A percentile compares a stretch with the other conserved stretches of the same genome.
Evolutionary conservation across 495 filamentous ascomycete species (phyloP).

Genomic region (Penicillium cinerascens): DNA sequence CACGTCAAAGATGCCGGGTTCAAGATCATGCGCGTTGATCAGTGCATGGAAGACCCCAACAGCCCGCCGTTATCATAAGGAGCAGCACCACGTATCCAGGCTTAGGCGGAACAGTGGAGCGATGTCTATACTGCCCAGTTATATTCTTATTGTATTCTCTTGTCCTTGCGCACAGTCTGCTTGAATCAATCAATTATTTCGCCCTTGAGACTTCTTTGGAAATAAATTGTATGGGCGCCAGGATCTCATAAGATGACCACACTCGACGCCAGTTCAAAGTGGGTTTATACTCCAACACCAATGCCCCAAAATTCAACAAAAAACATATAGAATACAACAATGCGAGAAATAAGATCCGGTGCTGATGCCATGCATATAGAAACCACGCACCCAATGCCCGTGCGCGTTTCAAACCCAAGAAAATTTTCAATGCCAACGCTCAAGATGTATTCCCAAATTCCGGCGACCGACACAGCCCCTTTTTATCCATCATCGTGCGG

Average conservation of each 20-base stretch:
- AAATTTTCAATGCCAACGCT: neutral
- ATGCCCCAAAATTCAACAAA: neutral
- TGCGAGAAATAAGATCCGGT: neutral
- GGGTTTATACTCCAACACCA: neutral
- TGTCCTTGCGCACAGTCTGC: neutral
- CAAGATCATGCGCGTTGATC: conserved; percentile 72
- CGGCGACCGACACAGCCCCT: conserved; percentile 29
- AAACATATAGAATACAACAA: neutral
- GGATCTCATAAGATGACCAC: neutral
- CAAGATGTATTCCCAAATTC: conserved; percentile 26
- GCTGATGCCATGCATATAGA: conserved; percentile 11
- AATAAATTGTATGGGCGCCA: neutral
- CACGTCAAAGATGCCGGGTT: conserved; percentile 64
- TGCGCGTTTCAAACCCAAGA: neutral
- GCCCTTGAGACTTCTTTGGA: neutral
- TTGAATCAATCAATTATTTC: neutral
- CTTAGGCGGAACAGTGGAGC: neutral
- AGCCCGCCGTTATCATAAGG: conserved; percentile 50
- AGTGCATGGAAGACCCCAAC: conserved; percentile 69
- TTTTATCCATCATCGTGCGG: conserved; percentile 29
- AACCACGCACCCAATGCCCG: neutral
- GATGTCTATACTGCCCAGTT: neutral
- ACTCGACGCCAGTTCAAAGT: neutral
- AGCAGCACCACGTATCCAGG: neutral
- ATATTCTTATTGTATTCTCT: conserved; percentile 10